phyloP scores from a whole-genome alignment of 2,329 filamentous ascomycete species.

The Xylaria sp. region DNA sequence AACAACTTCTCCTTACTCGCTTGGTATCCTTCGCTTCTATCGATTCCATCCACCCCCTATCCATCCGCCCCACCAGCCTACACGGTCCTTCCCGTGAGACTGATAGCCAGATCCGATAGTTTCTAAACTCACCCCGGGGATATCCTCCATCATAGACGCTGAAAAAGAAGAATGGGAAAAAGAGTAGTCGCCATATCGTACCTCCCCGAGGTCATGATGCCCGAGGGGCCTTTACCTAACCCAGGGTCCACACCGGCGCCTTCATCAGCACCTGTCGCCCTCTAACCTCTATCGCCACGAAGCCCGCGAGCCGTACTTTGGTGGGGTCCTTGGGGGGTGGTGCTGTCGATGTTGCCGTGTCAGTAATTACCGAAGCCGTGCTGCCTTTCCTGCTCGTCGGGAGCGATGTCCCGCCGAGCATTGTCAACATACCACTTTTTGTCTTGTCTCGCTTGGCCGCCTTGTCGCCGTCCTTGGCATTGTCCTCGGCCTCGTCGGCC shows the following conservation, averaged over 20 bases:
- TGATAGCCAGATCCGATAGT: not conserved
- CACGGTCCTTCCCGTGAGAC: not conserved
- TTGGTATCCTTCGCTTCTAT: too few species aligned
- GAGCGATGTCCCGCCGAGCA: slow-evolving; percentile 35
- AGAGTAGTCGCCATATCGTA: not conserved
- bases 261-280: slow-evolving; percentile 76
- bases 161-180: not conserved
- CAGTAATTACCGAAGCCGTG: slow-evolving; percentile 44
- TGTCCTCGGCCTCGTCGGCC: slow-evolving; percentile 42
- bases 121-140: not conserved
- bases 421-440: slow-evolving; percentile 52
- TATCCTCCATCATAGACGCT: not conserved
- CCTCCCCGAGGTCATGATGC: too few species aligned
- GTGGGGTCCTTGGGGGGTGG: slow-evolving; percentile 47
- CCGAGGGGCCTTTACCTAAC: slow-evolving; percentile 26
- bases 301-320: slow-evolving; percentile 75
- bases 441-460: slow-evolving; percentile 44
- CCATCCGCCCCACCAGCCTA: not conserved
- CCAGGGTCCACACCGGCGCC: slow-evolving; percentile 71
- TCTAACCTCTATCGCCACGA: slow-evolving; percentile 73
- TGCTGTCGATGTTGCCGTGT: slow-evolving; percentile 41
- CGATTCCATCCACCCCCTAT: not conserved
- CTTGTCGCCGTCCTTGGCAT: slow-evolving; percentile 44
- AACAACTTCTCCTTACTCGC: too few species aligned
- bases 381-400: slow-evolving; percentile 39